Percentiles rank a stretch among this genome's conserved stretches.
Evolutionary conservation across 192 early-diverging fungal genomes (phyloP).

Genomic region (Coemansia asiatica): DNA sequence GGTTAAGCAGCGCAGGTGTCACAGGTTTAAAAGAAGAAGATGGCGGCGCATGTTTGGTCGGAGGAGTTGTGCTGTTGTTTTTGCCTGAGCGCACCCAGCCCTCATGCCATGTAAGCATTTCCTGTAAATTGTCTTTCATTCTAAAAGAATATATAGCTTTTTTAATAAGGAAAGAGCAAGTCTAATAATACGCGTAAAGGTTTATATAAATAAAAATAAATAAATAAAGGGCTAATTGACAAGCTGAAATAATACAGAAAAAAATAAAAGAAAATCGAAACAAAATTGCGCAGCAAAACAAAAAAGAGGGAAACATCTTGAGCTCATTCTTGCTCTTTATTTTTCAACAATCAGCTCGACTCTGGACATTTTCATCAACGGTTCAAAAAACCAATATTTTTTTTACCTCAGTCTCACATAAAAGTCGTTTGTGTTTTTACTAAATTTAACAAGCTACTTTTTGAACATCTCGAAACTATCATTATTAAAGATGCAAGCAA

Average conservation of each 20-base stretch:
- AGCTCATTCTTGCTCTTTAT: no score
- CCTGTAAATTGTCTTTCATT: slow-evolving; percentile 40
- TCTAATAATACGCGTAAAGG: no score
- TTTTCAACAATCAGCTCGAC: no score
- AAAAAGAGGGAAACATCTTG: no score
- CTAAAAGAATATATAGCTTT: not conserved
- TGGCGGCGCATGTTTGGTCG: not conserved
- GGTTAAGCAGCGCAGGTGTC: slow-evolving; percentile 27
- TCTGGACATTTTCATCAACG: no score
- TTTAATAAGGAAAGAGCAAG: not conserved
- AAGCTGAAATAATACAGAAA: no score
- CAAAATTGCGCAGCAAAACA: not conserved
- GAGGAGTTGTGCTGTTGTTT: slow-evolving; percentile 7
- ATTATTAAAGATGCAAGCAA: not conserved
- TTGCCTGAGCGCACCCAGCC: slow-evolving; percentile 36
- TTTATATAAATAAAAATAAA: not conserved
- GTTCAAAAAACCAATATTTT: no score
- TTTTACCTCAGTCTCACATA: no score
- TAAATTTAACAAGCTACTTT: no score
- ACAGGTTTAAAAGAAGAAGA: slow-evolving; percentile 16
- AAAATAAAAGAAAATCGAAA: not conserved
- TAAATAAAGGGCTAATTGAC: not conserved
- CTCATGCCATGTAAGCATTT: slow-evolving; percentile 36
- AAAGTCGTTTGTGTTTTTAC: no score
- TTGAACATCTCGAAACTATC: not conserved